A percentile compares a stretch with the other conserved stretches of the same genome.
Conservation (phyloP, 2,329 filamentous ascomycete genomes). For the Epichloe sp. region DNA sequence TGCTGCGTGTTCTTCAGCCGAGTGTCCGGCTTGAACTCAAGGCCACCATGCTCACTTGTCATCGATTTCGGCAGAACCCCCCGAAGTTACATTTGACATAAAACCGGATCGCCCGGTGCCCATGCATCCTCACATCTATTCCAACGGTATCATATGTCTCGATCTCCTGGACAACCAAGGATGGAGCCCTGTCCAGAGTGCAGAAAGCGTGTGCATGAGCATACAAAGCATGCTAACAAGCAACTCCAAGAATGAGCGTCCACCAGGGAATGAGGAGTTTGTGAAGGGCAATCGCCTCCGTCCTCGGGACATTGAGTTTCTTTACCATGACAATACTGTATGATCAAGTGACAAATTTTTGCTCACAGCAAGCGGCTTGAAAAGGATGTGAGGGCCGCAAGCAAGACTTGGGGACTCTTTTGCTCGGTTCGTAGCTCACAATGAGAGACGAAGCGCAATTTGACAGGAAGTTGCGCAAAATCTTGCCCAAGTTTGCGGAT, state of each 20-base stretch:
- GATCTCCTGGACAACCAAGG: slow-evolving; percentile 79
- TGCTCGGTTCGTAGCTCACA: neutral
- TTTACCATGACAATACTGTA: slow-evolving; percentile 82
- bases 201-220: slow-evolving; percentile 93
- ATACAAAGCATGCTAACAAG: slow-evolving; percentile 97
- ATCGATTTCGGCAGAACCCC: slow-evolving; percentile 51
- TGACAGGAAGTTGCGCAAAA: neutral
- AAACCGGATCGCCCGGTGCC: slow-evolving; percentile 58
- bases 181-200: slow-evolving; percentile 94
- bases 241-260: slow-evolving; percentile 82
- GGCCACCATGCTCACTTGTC: neutral
- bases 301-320: slow-evolving; percentile 81
- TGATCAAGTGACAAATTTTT: slow-evolving; percentile 17
- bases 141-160: slow-evolving; percentile 95
- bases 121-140: slow-evolving; percentile 95
- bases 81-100: slow-evolving; percentile 80
- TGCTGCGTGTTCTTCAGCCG: slow-evolving; percentile 7
- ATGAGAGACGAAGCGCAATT: neutral
- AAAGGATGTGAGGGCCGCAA: neutral
- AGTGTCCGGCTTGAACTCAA: neutral
- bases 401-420: neutral
- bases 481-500: neutral
- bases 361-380: neutral
- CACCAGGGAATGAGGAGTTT: slow-evolving; percentile 82
- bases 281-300: slow-evolving; percentile 66